Evolutionary conservation across 257 asterid species (phyloP).

Genomic region (Vinca minor): DNA sequence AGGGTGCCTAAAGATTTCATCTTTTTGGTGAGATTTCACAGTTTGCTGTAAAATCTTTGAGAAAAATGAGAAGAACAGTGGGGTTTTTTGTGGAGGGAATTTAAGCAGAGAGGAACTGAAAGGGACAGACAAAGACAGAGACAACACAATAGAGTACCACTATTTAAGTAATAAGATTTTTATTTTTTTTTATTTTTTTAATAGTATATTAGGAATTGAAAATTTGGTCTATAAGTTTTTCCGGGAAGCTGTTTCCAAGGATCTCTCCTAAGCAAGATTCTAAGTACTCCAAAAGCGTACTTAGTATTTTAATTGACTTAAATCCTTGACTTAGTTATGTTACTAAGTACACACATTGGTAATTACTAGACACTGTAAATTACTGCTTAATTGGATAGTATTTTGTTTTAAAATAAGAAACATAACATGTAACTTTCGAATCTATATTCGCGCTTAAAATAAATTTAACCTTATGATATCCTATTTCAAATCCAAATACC

Average conservation of each 20-base stretch:
- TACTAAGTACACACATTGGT: not conserved
- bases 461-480: too few relatives aligned
- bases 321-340: not conserved
- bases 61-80: constrained; percentile 1
- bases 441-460: too few relatives aligned
- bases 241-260: not conserved
- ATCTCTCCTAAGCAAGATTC: constrained; percentile 15
- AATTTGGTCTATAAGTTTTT: constrained; percentile 1
- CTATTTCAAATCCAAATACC: too few relatives aligned
- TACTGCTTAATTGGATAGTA: too few relatives aligned
- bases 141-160: constrained; percentile 28
- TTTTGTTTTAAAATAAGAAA: too few relatives aligned
- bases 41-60: not conserved
- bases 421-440: too few relatives aligned
- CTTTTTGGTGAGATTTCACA: not conserved
- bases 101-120: constrained; percentile 28
- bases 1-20: constrained; percentile 5
- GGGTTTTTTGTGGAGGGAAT: constrained; percentile 17
- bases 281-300: too few relatives aligned
- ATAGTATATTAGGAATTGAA: not conserved
- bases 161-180: too few relatives aligned
- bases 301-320: not conserved
- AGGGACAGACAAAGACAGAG: constrained; percentile 36
- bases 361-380: too few relatives aligned
- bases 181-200: too few relatives aligned